phyloP scores from a whole-genome alignment of 768 basidiomycete species.

The Mrakia gelida region DNA sequence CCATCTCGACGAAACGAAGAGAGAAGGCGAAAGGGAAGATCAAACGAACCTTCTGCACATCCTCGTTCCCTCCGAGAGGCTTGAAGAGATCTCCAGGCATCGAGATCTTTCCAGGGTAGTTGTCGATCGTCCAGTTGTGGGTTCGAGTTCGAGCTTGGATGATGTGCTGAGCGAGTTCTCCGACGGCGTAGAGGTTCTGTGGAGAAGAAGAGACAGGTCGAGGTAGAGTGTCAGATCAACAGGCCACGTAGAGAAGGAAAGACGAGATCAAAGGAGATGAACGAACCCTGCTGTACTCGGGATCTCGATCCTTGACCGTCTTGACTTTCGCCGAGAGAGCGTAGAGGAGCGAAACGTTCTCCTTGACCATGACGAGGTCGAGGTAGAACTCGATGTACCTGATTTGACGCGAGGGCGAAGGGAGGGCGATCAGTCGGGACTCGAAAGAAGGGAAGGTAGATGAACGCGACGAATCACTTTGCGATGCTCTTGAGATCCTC shows the following conservation, averaged over 20 bases:
- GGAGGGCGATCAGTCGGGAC: constrained; percentile 16
- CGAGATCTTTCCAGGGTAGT: constrained; percentile 73
- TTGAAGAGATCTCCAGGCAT: constrained; percentile 79
- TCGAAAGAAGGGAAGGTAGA: neutral
- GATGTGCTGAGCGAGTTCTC: constrained; percentile 83
- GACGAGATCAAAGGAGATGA: neutral
- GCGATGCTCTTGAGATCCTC: constrained; percentile 72
- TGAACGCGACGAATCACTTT: constrained; percentile 54
- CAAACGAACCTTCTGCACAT: constrained; percentile 39
- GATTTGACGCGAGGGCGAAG: neutral
- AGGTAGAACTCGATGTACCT: constrained; percentile 90
- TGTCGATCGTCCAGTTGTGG: constrained; percentile 69
- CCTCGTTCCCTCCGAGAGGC: constrained; percentile 61
- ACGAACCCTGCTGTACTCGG: constrained; percentile 63
- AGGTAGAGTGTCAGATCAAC: neutral
- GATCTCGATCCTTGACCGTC: constrained; percentile 74
- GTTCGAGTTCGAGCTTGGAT: constrained; percentile 63
- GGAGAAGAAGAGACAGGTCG: constrained; percentile 8
- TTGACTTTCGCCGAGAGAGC: constrained; percentile 77
- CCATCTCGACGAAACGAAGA: neutral
- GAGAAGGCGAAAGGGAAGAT: neutral
- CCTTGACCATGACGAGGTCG: constrained; percentile 65
- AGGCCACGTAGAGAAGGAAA: neutral
- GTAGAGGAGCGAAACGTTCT: constrained; percentile 79
- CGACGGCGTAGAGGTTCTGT: constrained; percentile 79